These are phyloP conservation scores for Leccinellum albellum DNA, from an alignment of 768 basidiomycete species.

Conservation along the genomic window DNA sequence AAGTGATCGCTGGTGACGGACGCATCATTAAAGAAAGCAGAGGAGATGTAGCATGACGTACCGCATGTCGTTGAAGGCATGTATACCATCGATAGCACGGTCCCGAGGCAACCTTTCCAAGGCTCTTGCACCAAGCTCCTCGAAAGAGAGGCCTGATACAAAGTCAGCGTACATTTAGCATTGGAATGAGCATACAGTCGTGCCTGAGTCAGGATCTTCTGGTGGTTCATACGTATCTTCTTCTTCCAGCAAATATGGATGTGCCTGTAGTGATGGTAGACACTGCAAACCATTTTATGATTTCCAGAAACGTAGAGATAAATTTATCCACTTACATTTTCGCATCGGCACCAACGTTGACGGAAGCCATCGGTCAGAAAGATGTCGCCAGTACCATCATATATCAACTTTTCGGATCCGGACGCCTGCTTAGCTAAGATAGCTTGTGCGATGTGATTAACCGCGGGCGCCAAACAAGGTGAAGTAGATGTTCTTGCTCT, in stretches of 20 bases:
- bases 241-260: constrained; percentile 65
- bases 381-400: constrained; percentile 62
- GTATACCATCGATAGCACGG: constrained; percentile 76
- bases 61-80: constrained; percentile 83
- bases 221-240: constrained; percentile 85
- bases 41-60: constrained; percentile 30
- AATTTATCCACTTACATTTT: constrained; percentile 38
- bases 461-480: constrained; percentile 55
- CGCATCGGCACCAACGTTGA: constrained; percentile 76
- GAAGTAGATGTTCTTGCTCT: constrained; percentile 37
- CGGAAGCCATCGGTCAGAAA: constrained; percentile 75
- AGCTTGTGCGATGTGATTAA: constrained; percentile 42
- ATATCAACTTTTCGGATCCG: constrained; percentile 14
- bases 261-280: constrained; percentile 46
- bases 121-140: constrained; percentile 81
- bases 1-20: constrained; percentile 56
- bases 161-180: neutral
- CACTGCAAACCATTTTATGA: constrained; percentile 45
- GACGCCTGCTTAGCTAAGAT: constrained; percentile 33
- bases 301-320: neutral
- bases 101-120: constrained; percentile 72
- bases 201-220: constrained; percentile 81
- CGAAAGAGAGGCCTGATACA: constrained; percentile 63
- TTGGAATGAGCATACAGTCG: neutral
- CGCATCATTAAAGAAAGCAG: neutral